Evolutionary conservation across 108 stramenopile species (phyloP), one percentile per base, ranked within the genome.

Genomic region (Schizochytrium sp.): DNA sequence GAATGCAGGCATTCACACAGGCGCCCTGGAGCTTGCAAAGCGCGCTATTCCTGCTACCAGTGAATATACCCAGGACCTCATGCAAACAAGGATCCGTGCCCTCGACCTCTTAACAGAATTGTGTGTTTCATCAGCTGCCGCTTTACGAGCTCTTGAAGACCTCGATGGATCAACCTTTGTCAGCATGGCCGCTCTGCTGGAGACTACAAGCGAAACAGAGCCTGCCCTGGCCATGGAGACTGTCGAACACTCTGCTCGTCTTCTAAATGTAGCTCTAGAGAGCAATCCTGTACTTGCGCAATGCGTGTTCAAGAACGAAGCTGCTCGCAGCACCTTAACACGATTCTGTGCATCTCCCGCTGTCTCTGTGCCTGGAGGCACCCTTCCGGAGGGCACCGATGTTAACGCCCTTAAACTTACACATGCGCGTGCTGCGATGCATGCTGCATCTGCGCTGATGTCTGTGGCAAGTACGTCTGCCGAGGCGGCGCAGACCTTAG

Each of bases 211-310:
- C 12, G 15, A 38, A 7, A 44, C 40, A 7, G 28, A 69, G 42
- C 64, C 28, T 44, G 64, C 40, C 42, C 64, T 69, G 7, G 64
- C 64, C 12, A 69, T 38, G 42, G 64, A 69, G 64, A 69, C 64
- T 44, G 64, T 69, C 12, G 64, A 69, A 44, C 42, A 44, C 64
- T 38, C 44, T 7, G 64, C 64, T 0, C 64, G 64, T 8, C 64
- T 69, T 7, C 64, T 69, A 1, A 69, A 69, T 44, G 64, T 69
- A 15, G 64, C 64, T 15, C 64, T 69, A 38, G 64, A 69, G 28
- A 69, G 64, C 15, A 69, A 69, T 69, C 64, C 64, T 38, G 64
- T 1, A 38, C 64, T 69, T 8, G 64, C 64, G 64, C 64, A 5
- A 8, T 12, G 19, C 12, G 64, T 44, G 28, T 38, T 69, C 19